Evolutionary conservation across 352 stramenopile species (phyloP).

Genomic region (Peronospora destructor): DNA sequence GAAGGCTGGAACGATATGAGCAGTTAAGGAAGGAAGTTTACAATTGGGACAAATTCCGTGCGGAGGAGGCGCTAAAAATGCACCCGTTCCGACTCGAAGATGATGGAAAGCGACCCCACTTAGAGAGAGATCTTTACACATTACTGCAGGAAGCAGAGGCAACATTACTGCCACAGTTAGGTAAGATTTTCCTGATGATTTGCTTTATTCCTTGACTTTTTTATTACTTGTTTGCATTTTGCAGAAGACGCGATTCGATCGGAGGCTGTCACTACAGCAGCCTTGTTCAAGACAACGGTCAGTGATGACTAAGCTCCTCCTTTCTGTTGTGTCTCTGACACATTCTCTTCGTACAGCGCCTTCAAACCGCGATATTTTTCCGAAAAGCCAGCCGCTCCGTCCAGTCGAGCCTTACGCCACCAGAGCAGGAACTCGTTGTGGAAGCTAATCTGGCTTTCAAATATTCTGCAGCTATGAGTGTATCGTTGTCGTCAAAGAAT

Average conservation of each 20-base stretch:
- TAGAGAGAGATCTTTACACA: slow-evolving; percentile 31
- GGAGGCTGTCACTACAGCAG: slow-evolving; percentile 25
- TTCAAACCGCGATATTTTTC: slow-evolving; percentile 76
- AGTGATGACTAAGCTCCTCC: slow-evolving; percentile 4
- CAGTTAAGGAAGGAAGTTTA: slow-evolving; percentile 36
- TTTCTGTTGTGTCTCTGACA: not conserved
- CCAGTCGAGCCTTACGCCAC: slow-evolving; percentile 37
- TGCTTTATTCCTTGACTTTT: not conserved
- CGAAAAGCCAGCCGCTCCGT: slow-evolving; percentile 53
- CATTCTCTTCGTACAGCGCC: slow-evolving; percentile 22
- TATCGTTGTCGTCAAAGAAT: slow-evolving; percentile 16
- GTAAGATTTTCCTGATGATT: slow-evolving; percentile 11
- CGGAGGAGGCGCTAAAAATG: slow-evolving; percentile 24
- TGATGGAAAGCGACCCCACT: slow-evolving; percentile 34
- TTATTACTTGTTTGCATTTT: not conserved
- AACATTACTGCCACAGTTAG: slow-evolving; percentile 36
- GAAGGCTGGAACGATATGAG: slow-evolving; percentile 45
- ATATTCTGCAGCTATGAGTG: slow-evolving; percentile 5
- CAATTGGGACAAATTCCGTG: slow-evolving; percentile 22
- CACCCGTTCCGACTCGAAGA: slow-evolving; percentile 32
- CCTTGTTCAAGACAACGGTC: slow-evolving; percentile 66
- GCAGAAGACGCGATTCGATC: slow-evolving; percentile 39
- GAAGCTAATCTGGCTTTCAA: slow-evolving; percentile 26
- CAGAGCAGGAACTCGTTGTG: slow-evolving; percentile 52
- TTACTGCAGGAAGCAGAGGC: slow-evolving; percentile 36